Evolutionary conservation across 805 yeast species (phyloP).

Genomic region (Candida khao-thaluensis): DNA sequence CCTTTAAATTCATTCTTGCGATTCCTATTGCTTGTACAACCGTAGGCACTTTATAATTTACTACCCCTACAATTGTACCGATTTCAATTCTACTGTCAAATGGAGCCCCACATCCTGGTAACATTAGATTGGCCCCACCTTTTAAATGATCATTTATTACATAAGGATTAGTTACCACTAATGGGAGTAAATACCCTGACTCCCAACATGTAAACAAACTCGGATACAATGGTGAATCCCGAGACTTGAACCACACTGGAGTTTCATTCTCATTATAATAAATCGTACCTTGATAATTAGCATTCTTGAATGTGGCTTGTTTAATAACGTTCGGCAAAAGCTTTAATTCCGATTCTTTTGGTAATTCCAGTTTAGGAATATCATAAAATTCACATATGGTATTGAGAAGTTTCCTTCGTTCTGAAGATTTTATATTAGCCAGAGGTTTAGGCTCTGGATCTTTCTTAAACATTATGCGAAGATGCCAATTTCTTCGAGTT

Average conservation of each 20-base stretch:
- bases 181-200: slow-evolving; percentile 63
- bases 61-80: slow-evolving; percentile 72
- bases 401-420: slow-evolving; percentile 55
- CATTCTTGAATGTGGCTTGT: slow-evolving; percentile 58
- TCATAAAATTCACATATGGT: slow-evolving; percentile 42
- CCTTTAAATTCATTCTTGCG: slow-evolving; percentile 48
- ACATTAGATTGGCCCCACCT: slow-evolving; percentile 80
- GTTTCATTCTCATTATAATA: slow-evolving; percentile 61
- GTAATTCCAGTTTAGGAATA: slow-evolving; percentile 37
- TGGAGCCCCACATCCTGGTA: slow-evolving; percentile 66
- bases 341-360: slow-evolving; percentile 40
- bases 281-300: slow-evolving; percentile 57
- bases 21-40: slow-evolving; percentile 73
- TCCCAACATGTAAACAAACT: slow-evolving; percentile 73
- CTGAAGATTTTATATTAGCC: slow-evolving; percentile 80
- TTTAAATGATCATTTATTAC: slow-evolving; percentile 63
- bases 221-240: slow-evolving; percentile 61
- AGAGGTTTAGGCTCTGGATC: slow-evolving; percentile 64
- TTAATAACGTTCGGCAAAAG: slow-evolving; percentile 57
- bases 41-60: slow-evolving; percentile 55
- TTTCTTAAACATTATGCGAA: slow-evolving; percentile 54
- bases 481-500: too few relatives aligned
- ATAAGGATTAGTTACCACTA: slow-evolving; percentile 66
- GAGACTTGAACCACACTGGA: slow-evolving; percentile 71
- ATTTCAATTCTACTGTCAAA: slow-evolving; percentile 48